Conservation (phyloP, 2,329 filamentous ascomycete genomes). For the Aureobasidium sp. region DNA sequence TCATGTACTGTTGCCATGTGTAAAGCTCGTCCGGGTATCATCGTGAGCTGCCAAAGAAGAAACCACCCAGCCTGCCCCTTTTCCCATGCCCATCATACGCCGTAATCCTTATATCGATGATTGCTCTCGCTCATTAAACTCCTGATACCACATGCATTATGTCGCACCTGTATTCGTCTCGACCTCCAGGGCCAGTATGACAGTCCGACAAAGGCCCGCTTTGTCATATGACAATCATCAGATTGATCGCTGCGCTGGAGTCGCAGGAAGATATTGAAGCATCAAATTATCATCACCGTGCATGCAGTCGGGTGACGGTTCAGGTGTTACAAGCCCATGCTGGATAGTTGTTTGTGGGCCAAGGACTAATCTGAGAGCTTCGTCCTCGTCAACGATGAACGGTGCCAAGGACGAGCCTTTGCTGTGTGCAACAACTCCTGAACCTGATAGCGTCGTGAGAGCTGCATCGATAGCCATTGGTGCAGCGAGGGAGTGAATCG, state of each 20-base stretch:
- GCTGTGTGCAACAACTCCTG: background rate
- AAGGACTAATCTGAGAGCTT: conserved; percentile 6
- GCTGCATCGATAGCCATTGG: conserved; percentile 12
- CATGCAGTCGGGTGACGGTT: background rate
- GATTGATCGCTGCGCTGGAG: background rate
- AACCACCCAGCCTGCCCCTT: background rate
- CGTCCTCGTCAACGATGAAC: background rate
- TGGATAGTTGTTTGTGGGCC: background rate
- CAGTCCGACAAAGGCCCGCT: background rate
- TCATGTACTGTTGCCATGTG: background rate
- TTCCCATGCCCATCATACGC: background rate
- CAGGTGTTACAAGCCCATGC: conserved; percentile 10
- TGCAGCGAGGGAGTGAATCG: conserved; percentile 16
- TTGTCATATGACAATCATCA: background rate
- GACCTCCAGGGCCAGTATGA: background rate
- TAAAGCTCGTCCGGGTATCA: background rate
- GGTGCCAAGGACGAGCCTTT: background rate
- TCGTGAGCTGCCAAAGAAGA: background rate
- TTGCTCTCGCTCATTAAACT: background rate
- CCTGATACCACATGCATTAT: background rate
- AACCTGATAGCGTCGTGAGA: background rate
- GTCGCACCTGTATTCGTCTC: background rate
- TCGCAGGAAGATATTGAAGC: background rate
- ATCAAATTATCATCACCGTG: background rate
- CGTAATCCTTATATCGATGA: background rate